These are phyloP conservation scores for Castanea crenata DNA, from an alignment of 306 rosid genomes.

Conservation along the genomic window DNA sequence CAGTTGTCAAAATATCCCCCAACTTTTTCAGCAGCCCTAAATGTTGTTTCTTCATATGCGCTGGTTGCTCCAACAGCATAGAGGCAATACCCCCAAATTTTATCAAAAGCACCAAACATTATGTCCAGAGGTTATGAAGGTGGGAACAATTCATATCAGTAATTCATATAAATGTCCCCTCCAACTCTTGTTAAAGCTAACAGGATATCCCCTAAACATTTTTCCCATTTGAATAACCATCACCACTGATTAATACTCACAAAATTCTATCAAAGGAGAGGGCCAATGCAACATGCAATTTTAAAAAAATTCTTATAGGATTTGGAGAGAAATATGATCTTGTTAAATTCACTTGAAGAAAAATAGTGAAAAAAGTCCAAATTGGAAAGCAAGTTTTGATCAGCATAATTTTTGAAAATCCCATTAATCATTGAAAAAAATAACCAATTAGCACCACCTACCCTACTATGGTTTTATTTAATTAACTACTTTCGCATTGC, in stretches of 20 bases:
- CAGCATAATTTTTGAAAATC: too few species aligned
- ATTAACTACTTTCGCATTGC: background rate
- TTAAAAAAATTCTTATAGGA: background rate
- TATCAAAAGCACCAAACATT: background rate
- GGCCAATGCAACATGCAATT: background rate
- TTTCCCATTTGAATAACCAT: background rate
- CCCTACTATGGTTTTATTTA: background rate
- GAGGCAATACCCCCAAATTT: background rate
- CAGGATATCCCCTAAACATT: background rate
- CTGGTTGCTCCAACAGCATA: background rate
- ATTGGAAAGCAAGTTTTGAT: background rate
- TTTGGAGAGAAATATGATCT: background rate
- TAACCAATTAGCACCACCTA: background rate
- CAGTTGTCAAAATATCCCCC: slow-evolving; percentile 3
- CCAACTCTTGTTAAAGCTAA: background rate
- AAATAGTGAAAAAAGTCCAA: background rate
- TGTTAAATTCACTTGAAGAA: background rate
- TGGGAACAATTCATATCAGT: background rate
- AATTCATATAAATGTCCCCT: background rate
- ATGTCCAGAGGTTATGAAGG: background rate
- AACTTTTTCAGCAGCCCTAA: slow-evolving; percentile 9
- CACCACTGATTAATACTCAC: background rate
- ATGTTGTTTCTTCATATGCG: slow-evolving; percentile 1
- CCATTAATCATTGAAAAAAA: background rate
- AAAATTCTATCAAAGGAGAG: background rate